Evolutionary conservation across 1,284 basidiomycete genomes (phyloP).

Genomic region (Heliocybe sulcata): DNA sequence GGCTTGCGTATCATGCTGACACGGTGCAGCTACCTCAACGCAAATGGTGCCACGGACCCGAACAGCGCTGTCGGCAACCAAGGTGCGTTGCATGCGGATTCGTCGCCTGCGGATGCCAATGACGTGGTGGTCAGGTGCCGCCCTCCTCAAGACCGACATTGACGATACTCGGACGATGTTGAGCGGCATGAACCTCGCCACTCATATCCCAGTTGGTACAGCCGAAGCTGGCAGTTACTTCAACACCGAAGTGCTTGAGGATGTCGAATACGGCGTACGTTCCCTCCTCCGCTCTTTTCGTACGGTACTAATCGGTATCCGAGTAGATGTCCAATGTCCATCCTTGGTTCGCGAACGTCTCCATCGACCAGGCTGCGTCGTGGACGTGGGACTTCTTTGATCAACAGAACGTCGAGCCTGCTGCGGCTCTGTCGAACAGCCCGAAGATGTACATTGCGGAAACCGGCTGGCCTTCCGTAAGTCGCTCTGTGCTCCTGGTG

Average conservation of each 20-base stretch:
- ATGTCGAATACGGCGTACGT: constrained; percentile 71
- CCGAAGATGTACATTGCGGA: constrained; percentile 85
- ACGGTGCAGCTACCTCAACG: constrained; percentile 43
- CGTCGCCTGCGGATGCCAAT: no score
- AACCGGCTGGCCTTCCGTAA: constrained; percentile 88
- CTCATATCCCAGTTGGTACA: constrained; percentile 73
- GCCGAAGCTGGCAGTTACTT: constrained; percentile 89
- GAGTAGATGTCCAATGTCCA: constrained; percentile 67
- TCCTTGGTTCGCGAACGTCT: constrained; percentile 76
- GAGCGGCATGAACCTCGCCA: constrained; percentile 39
- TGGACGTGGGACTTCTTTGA: constrained; percentile 61
- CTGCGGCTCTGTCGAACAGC: constrained; percentile 46
- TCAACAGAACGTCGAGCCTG: constrained; percentile 47
- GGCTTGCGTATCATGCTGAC: not conserved
- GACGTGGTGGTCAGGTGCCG: not conserved
- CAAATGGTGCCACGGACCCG: constrained; percentile 32
- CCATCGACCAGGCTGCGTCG: constrained; percentile 59
- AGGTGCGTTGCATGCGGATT: constrained; percentile 32
- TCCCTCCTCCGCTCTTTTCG: constrained; percentile 1
- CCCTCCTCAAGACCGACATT: constrained; percentile 58
- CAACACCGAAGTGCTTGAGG: constrained; percentile 60
- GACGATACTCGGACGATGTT: constrained; percentile 55
- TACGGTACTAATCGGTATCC: not conserved
- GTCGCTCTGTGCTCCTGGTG: constrained; percentile 10
- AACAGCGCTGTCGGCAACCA: constrained; percentile 48